Evolutionary conservation across 768 basidiomycete species (phyloP).

Genomic region (Cyclocybe cylindracea): DNA sequence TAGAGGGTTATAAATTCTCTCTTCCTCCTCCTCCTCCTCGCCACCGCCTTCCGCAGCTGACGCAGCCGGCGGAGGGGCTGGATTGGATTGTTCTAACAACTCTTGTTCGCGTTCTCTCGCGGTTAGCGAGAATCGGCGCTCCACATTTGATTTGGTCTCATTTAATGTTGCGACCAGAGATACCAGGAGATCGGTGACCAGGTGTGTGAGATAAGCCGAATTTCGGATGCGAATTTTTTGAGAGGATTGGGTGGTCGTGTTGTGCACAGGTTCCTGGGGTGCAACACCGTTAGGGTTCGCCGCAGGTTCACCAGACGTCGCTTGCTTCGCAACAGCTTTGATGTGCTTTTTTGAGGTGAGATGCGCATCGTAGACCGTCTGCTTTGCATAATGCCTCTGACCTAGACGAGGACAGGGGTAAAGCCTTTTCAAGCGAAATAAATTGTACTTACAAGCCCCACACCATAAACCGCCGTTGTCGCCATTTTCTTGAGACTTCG

Average conservation of each 20-base stretch:
- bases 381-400: conserved; percentile 93
- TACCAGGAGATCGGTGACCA: conserved; percentile 66
- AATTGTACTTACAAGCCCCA: conserved; percentile 71
- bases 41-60: conserved; percentile 44
- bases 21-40: conserved; percentile 87
- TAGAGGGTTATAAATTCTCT: conserved; percentile 96
- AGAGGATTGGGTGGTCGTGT: conserved; percentile 32
- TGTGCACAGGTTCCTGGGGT: conserved; percentile 25
- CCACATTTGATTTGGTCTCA: conserved; percentile 95
- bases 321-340: conserved; percentile 84
- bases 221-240: conserved; percentile 55
- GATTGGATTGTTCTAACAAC: conserved; percentile 67
- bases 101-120: conserved; percentile 98
- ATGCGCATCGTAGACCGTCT: conserved; percentile 97
- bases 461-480: conserved; percentile 83
- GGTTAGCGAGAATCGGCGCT: conserved; percentile 94
- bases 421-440: conserved; percentile 3
- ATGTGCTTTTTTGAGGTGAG: conserved; percentile 94
- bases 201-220: conserved; percentile 71
- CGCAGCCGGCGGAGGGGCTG: conserved; percentile 47
- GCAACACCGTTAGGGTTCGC: conserved; percentile 59
- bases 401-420: conserved; percentile 46
- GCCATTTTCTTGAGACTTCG: conserved; percentile 47
- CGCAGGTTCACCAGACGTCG: conserved; percentile 43
- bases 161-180: conserved; percentile 66